These are phyloP conservation scores for Nakazawaea sp. DNA, from an alignment of 805 yeast genomes.

Conservation along the genomic window DNA sequence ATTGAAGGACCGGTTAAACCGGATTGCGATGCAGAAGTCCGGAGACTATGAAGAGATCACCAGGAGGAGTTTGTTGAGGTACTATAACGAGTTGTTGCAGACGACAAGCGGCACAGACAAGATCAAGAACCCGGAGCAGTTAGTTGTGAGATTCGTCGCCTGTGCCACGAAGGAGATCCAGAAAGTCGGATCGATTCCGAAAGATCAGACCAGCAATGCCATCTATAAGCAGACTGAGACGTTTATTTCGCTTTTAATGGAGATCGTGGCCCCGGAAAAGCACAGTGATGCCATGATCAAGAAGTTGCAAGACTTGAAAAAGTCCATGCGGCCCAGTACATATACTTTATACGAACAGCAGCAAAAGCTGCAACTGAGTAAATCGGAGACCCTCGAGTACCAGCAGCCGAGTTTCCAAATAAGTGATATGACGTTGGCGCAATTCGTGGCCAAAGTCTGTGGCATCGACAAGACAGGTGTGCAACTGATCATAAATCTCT, in stretches of 20 bases:
- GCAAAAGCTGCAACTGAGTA: too few relatives aligned
- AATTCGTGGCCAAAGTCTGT: constrained; percentile 43
- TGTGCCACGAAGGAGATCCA: constrained; percentile 45
- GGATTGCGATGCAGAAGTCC: constrained; percentile 38
- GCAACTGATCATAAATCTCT: constrained; percentile 45
- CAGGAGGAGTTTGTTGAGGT: constrained; percentile 51
- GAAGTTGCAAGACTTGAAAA: constrained; percentile 37
- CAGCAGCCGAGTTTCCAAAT: constrained; percentile 45
- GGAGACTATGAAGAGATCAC: constrained; percentile 37
- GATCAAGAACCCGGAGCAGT: constrained; percentile 33
- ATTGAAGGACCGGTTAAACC: constrained; percentile 34
- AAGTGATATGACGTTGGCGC: constrained; percentile 47
- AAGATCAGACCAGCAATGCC: constrained; percentile 16
- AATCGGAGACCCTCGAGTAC: too few relatives aligned
- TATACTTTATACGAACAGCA: constrained; percentile 16
- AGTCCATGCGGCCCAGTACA: constrained; percentile 18
- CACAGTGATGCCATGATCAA: constrained; percentile 29
- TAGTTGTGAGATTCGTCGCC: constrained; percentile 46
- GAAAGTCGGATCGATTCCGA: constrained; percentile 25
- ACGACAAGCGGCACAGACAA: constrained; percentile 27
- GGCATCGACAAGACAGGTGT: constrained; percentile 37
- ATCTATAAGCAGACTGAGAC: constrained; percentile 20
- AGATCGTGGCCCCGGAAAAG: constrained; percentile 29
- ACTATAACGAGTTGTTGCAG: constrained; percentile 54
- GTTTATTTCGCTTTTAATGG: constrained; percentile 27